phyloP scores from a whole-genome alignment of 2,329 filamentous ascomycete genomes.

The Aspergillus brasiliensis region DNA sequence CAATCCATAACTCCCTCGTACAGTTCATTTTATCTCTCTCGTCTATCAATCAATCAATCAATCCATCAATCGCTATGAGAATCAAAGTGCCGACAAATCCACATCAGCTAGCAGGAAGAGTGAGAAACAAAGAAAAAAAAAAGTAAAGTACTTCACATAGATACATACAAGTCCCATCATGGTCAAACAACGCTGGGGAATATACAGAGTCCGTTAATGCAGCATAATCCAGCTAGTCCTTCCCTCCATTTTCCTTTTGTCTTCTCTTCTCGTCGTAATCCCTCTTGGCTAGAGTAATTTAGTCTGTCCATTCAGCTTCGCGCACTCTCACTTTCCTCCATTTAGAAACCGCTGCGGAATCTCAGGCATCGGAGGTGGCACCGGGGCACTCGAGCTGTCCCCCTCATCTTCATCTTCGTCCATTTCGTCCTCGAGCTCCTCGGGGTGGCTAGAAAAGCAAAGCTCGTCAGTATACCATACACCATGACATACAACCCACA shows the following conservation, averaged over 20 bases:
- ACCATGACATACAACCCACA: neutral
- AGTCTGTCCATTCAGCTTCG: neutral
- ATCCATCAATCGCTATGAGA: too few species aligned
- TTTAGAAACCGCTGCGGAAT: constrained; percentile 35
- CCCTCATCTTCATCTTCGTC: constrained; percentile 60
- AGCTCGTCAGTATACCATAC: constrained; percentile 10
- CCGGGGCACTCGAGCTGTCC: constrained; percentile 25
- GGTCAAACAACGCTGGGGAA: constrained; percentile 24
- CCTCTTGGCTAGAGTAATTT: neutral
- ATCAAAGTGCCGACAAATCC: too few species aligned
- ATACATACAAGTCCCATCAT: constrained; percentile 6
- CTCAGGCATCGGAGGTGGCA: constrained; percentile 35
- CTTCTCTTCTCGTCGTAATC: constrained; percentile 1
- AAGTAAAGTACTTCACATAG: neutral
- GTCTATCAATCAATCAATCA: too few species aligned
- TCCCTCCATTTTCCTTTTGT: neutral
- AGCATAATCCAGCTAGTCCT: neutral
- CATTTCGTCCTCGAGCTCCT: constrained; percentile 60
- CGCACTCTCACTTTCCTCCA: constrained; percentile 20
- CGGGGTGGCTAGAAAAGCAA: constrained; percentile 56
- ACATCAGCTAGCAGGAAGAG: neutral
- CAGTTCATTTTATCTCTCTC: too few species aligned
- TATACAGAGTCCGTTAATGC: constrained; percentile 19
- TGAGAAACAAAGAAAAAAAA: neutral
- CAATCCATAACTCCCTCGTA: too few species aligned